Percentiles rank a stretch among this genome's conserved stretches.
Conservation (phyloP, 2,329 filamentous ascomycete species). For the Curvularia sp. region DNA sequence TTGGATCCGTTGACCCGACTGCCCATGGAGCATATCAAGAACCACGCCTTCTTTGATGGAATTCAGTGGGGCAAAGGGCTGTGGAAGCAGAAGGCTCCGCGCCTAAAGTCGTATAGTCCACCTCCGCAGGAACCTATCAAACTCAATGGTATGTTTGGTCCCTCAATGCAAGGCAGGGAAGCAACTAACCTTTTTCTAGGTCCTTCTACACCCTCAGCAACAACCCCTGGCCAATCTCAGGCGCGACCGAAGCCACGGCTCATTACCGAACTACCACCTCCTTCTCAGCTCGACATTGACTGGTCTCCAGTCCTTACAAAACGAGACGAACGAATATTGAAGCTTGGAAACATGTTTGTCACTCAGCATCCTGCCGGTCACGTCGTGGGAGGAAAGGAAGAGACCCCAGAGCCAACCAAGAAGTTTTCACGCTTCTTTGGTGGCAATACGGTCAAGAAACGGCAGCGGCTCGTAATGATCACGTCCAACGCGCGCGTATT, state of each 20-base stretch:
- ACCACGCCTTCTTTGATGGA: slow-evolving; percentile 92
- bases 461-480: slow-evolving; percentile 91
- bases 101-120: slow-evolving; percentile 82
- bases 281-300: slow-evolving; percentile 57
- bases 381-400: slow-evolving; percentile 73
- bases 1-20: slow-evolving; percentile 83
- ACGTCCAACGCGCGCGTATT: slow-evolving; percentile 91
- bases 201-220: slow-evolving; percentile 37
- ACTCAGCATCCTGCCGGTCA: slow-evolving; percentile 78
- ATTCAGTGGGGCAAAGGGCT: slow-evolving; percentile 81
- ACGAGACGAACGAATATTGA: slow-evolving; percentile 91
- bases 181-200: slow-evolving; percentile 34
- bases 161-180: slow-evolving; percentile 11
- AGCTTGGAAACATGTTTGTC: slow-evolving; percentile 89
- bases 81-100: slow-evolving; percentile 89
- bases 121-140: slow-evolving; percentile 72
- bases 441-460: slow-evolving; percentile 87
- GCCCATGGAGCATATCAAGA: slow-evolving; percentile 95
- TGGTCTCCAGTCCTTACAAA: slow-evolving; percentile 95
- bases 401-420: slow-evolving; percentile 69
- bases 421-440: slow-evolving; percentile 95
- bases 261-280: slow-evolving; percentile 89
- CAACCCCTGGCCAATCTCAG: slow-evolving; percentile 28
- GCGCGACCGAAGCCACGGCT: slow-evolving; percentile 69
- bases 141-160: slow-evolving; percentile 50